phyloP scores from a whole-genome alignment of 148 eudicot genomes.

The Linanthus parryae region DNA sequence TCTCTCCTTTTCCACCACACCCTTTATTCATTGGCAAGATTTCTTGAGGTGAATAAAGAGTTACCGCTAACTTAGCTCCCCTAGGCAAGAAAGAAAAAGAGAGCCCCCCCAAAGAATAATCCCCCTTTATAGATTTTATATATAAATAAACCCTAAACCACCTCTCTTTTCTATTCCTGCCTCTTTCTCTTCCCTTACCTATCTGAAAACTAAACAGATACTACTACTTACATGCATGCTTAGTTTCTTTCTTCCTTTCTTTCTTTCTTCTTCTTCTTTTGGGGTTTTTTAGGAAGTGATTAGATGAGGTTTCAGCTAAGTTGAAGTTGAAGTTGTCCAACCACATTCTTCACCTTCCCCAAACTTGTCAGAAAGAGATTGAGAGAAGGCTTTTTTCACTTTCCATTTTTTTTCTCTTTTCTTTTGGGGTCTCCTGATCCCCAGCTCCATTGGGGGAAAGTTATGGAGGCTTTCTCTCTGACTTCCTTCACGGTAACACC shows the following conservation, averaged over 20 bases:
- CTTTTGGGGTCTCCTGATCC: too few relatives aligned
- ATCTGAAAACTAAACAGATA: conserved; percentile 39
- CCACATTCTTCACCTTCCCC: conserved; percentile 26
- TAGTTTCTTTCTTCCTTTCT: conserved; percentile 41
- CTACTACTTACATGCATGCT: too few relatives aligned
- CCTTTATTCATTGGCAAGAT: too few relatives aligned
- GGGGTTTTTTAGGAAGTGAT: conserved; percentile 27
- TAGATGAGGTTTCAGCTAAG: conserved; percentile 47
- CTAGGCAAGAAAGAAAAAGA: too few relatives aligned
- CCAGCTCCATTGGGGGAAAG: conserved; percentile 23
- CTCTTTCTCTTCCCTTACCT: conserved; percentile 19
- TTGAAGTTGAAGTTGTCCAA: too few relatives aligned
- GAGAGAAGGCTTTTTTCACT: conserved; percentile 21
- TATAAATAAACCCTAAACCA: too few relatives aligned
- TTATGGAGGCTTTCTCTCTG: conserved; percentile 81
- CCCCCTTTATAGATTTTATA: too few relatives aligned
- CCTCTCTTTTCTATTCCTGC: conserved; percentile 39
- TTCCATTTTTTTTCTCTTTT: conserved; percentile 12
- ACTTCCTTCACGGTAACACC: conserved; percentile 41
- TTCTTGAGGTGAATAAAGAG: too few relatives aligned
- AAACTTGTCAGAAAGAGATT: too few relatives aligned
- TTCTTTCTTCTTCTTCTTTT: conserved; percentile 28
- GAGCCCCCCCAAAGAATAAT: too few relatives aligned
- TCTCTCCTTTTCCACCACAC: too few relatives aligned
- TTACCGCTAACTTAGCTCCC: conserved; percentile 37